Conservation (phyloP, 768 basidiomycete species). For the Sarcomyxa edulis region DNA sequence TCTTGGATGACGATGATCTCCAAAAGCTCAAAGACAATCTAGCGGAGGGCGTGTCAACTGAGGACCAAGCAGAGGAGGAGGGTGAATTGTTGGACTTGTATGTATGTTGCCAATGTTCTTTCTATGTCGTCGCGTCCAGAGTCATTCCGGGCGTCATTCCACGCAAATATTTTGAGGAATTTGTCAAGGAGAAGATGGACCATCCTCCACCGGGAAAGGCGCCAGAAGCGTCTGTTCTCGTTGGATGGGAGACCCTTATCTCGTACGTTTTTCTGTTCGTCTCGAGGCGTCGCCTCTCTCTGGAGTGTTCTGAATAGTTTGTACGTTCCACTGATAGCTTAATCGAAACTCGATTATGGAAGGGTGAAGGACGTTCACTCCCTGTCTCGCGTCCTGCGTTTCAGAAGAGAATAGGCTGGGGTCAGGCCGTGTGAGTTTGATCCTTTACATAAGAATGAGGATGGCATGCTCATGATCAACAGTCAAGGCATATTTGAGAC, state of each 20-base stretch:
- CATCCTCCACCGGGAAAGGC: conserved; percentile 55
- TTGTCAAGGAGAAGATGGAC: conserved; percentile 52
- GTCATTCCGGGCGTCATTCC: conserved; percentile 74
- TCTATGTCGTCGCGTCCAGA: conserved; percentile 66
- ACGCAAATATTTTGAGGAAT: conserved; percentile 53
- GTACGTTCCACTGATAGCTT: conserved; percentile 29
- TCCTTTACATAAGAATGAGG: neutral
- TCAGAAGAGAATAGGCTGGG: conserved; percentile 65
- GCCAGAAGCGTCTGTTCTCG: conserved; percentile 47
- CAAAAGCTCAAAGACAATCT: conserved; percentile 32
- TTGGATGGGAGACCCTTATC: conserved; percentile 62
- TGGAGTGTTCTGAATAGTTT: conserved; percentile 8
- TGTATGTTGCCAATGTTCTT: conserved; percentile 79
- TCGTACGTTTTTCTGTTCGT: conserved; percentile 36
- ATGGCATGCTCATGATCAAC: conserved; percentile 4
- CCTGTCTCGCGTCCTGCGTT: conserved; percentile 51
- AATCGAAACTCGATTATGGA: conserved; percentile 74
- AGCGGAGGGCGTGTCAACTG: conserved; percentile 25
- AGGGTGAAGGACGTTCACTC: conserved; percentile 54
- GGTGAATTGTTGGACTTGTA: conserved; percentile 70
- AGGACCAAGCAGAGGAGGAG: conserved; percentile 27
- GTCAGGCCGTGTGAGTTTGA: conserved; percentile 45
- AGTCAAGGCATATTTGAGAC: conserved; percentile 42
- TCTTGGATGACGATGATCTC: conserved; percentile 36
- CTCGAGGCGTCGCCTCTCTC: too few relatives aligned